Percentiles rank a stretch among this genome's conserved stretches.
phyloP scores from a whole-genome alignment of 257 asterid species.

The Plantago major region DNA sequence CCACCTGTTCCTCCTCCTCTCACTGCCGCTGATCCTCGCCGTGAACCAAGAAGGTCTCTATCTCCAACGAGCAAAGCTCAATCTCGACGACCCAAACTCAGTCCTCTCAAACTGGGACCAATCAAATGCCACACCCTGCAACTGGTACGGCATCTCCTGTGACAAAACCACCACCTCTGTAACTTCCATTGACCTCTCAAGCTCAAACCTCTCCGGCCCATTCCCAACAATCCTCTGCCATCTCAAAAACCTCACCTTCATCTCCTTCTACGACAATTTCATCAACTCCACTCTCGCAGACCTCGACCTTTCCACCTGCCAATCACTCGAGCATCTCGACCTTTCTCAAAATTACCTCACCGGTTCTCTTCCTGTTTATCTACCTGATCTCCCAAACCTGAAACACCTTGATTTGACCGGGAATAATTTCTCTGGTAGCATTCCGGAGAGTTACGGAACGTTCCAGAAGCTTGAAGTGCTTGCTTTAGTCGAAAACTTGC shows the following conservation, averaged over 20 bases:
- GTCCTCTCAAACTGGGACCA: conserved; percentile 70
- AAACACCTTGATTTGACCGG: conserved; percentile 83
- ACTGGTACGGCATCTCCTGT: conserved; percentile 74
- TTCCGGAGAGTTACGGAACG: conserved; percentile 69
- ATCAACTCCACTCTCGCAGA: conserved; percentile 56
- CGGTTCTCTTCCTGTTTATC: conserved; percentile 50
- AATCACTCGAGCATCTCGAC: conserved; percentile 68
- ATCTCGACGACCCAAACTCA: conserved; percentile 68
- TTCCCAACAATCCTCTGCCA: conserved; percentile 76
- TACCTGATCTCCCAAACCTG: conserved; percentile 59
- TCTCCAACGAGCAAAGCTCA: conserved; percentile 58
- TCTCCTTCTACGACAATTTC: conserved; percentile 73
- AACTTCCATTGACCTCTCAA: conserved; percentile 64
- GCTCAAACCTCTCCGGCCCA: conserved; percentile 76
- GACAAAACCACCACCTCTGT: conserved; percentile 48
- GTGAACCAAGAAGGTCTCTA: conserved; percentile 61
- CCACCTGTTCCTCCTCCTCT: conserved; percentile 22
- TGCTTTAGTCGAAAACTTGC: conserved; percentile 67
- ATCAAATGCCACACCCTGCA: conserved; percentile 56
- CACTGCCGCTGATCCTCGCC: conserved; percentile 31
- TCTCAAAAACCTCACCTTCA: conserved; percentile 37
- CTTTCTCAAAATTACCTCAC: conserved; percentile 75
- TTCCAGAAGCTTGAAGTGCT: conserved; percentile 80
- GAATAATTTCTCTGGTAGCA: conserved; percentile 82
- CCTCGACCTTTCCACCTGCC: conserved; percentile 45